These are phyloP conservation scores for Oidiodendron maius DNA, from an alignment of 495 filamentous ascomycete species.

Conservation along the genomic window DNA sequence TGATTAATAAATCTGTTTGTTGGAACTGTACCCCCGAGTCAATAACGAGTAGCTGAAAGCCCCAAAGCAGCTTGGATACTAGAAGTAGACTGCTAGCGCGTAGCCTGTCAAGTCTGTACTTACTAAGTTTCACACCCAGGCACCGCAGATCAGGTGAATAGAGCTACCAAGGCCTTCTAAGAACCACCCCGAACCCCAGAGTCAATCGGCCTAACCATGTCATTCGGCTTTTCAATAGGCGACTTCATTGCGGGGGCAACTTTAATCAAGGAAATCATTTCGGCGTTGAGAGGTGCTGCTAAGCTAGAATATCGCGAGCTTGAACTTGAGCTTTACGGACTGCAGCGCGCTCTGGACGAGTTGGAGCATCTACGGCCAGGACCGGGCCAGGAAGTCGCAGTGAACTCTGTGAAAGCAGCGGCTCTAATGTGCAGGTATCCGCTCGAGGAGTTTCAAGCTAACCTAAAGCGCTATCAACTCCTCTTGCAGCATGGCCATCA, in stretches of 20 bases:
- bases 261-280: not conserved
- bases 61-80: no score
- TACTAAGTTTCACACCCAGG: no score
- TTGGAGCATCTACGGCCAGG: not conserved
- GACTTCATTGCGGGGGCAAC: not conserved
- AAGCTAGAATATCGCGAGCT: not conserved
- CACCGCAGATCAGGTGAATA: no score
- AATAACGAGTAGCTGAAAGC: no score
- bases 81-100: no score
- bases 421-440: not conserved
- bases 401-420: not conserved
- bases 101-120: no score
- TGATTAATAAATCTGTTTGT: no score
- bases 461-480: not conserved
- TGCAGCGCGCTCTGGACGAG: not conserved
- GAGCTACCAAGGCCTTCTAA: no score
- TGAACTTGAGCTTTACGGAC: not conserved
- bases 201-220: no score
- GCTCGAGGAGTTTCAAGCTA: slow-evolving; percentile 1
- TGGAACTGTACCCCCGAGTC: no score
- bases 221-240: not conserved
- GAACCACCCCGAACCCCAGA: no score
- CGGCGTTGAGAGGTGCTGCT: not conserved
- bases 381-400: not conserved
- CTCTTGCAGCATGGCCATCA: not conserved